Base-by-base conservation (phyloP, 768 basidiomycete species). In the Stropharia rugosoannulata region DNA sequence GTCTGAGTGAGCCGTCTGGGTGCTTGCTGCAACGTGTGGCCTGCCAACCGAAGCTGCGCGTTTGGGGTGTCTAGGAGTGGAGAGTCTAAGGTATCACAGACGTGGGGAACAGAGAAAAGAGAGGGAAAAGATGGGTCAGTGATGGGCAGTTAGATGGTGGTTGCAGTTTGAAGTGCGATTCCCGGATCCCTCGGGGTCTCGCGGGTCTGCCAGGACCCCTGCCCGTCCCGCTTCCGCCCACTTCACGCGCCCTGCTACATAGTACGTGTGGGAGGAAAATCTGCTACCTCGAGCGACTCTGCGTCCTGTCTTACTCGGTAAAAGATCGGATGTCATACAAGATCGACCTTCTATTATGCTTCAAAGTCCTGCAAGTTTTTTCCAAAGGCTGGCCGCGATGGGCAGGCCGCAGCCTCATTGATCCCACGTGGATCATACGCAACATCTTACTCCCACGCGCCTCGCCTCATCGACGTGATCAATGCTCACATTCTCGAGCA, bases 121-220 rank as follows among this genome's bases (percentile, higher is more conserved):
- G 52, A 41, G 56, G 45, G 39, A 53, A 29, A 41, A 29, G 37
- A 19, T 22, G 46, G 49, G 38, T 45, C 48, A 27, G 50, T 41
- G 57, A 51, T 47, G 55, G 51, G 45, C 22, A 22, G 15, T 13
- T 15, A 27, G 45, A 29, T 60, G 54, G 64, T 65, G 62, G 64
- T 65, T 58, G 44, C 48, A 46, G 60, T 57, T 55, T 58, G 60
- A 65, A 54, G 54, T 49, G 39, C 29, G 53, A 39, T 32, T 19
- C 42, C 38, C 19, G 11, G 43, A 49, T 29, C 50, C 32, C 56
- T 57, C 63, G 66, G 68, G 68, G 68, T 66, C 66, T 63, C 58
- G 57, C 29, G n/a, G 19, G 16, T 18, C 18, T 41, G 44, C 19
- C 40, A 16, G 61, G 68, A 69, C 68, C 68, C 66, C 66, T 57